Evolutionary conservation across 192 early-diverging fungal genomes (phyloP).

Genomic region (Coemansia sp.): DNA sequence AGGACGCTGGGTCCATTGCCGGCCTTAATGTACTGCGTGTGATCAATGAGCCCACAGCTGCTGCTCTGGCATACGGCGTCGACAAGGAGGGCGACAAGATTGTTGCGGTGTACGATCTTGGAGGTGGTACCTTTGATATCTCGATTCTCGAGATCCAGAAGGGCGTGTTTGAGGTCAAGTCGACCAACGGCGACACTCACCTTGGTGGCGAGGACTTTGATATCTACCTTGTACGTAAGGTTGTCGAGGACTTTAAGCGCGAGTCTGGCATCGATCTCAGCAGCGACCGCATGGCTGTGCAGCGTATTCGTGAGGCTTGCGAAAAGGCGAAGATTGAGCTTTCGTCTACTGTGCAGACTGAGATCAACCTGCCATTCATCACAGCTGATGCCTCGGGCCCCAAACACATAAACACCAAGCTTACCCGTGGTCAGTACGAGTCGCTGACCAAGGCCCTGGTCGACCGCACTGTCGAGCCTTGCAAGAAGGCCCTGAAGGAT

Average conservation of each 20-base stretch:
- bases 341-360: constrained; percentile 90
- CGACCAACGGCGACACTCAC: constrained; percentile 94
- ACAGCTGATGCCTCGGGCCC: constrained; percentile 79
- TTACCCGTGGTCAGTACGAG: constrained; percentile 91
- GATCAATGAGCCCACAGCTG: constrained; percentile 97
- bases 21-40: constrained; percentile 95
- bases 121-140: constrained; percentile 99
- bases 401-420: constrained; percentile 96
- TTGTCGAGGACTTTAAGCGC: constrained; percentile 90
- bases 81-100: constrained; percentile 94
- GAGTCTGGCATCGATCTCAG: constrained; percentile 82
- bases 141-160: constrained; percentile 97
- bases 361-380: constrained; percentile 96
- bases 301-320: constrained; percentile 94
- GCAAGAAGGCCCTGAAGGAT: constrained; percentile 96
- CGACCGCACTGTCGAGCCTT: constrained; percentile 87
- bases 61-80: constrained; percentile 96
- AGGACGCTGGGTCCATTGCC: constrained; percentile 91
- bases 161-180: constrained; percentile 98
- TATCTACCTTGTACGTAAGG: constrained; percentile 68
- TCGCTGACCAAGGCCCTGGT: constrained; percentile 75
- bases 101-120: constrained; percentile 95
- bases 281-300: constrained; percentile 91
- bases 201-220: constrained; percentile 80
- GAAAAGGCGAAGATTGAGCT: constrained; percentile 99